Evolutionary conservation across 441 rosid species (phyloP).

Genomic region (Jatropha podagrica): DNA sequence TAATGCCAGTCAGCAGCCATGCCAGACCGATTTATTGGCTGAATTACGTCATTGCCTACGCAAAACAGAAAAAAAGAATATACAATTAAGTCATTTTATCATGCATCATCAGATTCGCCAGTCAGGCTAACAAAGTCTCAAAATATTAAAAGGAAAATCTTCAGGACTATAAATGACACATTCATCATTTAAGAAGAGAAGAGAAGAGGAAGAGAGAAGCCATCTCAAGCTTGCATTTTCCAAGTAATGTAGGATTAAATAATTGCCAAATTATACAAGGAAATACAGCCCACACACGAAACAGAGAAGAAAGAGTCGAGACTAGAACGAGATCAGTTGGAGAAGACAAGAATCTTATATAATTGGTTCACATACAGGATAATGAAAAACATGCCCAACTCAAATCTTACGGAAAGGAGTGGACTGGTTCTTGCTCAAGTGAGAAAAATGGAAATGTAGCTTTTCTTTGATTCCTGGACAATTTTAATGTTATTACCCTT

Average conservation of each 20-base stretch:
- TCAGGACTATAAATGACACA: too few relatives aligned
- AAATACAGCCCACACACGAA: not conserved
- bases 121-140: too few relatives aligned
- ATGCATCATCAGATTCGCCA: too few relatives aligned
- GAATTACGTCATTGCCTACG: slow-evolving; percentile 3
- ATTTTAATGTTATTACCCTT: too few relatives aligned
- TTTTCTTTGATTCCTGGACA: too few relatives aligned
- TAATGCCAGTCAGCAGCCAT: slow-evolving; percentile 2
- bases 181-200: too few relatives aligned
- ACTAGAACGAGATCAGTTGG: not conserved
- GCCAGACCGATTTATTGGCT: not conserved
- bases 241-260: not conserved
- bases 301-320: not conserved
- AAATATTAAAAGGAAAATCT: too few relatives aligned
- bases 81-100: too few relatives aligned
- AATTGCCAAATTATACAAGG: not conserved
- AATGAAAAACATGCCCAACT: not conserved
- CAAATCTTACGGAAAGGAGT: not conserved
- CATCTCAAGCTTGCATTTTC: too few relatives aligned
- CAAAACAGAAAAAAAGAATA: not conserved
- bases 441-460: not conserved
- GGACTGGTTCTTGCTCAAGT: not conserved
- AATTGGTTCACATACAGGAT: not conserved
- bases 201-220: too few relatives aligned
- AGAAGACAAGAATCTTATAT: not conserved